Conservation (phyloP, 495 filamentous ascomycete species). For the Annulohypoxylon nitens region DNA sequence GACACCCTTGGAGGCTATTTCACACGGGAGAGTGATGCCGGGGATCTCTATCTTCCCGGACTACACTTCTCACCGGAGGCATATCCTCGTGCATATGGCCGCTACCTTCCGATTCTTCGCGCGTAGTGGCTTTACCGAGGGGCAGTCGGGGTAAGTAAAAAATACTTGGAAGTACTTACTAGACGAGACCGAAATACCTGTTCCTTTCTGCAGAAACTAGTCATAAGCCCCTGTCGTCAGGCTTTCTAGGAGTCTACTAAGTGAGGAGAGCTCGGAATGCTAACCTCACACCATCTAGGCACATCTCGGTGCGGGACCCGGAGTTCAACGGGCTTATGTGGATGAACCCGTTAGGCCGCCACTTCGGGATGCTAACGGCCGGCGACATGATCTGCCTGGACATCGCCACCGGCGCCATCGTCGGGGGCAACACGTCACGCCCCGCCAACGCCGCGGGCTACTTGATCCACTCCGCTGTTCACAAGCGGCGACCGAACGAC, state of each 20-base stretch:
- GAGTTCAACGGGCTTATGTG: conserved; percentile 72
- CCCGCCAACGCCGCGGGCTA: conserved; percentile 76
- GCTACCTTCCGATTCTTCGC: conserved; percentile 71
- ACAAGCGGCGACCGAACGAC: conserved; percentile 64
- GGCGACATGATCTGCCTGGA: conserved; percentile 69
- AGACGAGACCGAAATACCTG: not conserved
- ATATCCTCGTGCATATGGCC: conserved; percentile 69
- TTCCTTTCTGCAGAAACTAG: not conserved
- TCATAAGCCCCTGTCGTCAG: not conserved
- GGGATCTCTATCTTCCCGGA: conserved; percentile 63
- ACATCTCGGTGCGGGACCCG: conserved; percentile 75
- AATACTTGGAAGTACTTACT: not conserved
- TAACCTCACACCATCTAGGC: conserved; percentile 62
- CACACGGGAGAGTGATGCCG: conserved; percentile 49
- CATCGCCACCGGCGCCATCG: conserved; percentile 65
- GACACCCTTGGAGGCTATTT: conserved; percentile 49
- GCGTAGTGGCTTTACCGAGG: conserved; percentile 71
- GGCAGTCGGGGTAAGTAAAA: conserved; percentile 63
- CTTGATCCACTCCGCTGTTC: conserved; percentile 72
- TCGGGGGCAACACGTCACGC: conserved; percentile 60
- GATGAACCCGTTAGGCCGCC: conserved; percentile 71
- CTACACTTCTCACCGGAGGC: conserved; percentile 58
- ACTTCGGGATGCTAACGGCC: conserved; percentile 68
- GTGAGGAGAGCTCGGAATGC: conserved; percentile 64
- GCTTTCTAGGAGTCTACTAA: conserved; percentile 27